A percentile compares a stretch with the other conserved stretches of the same genome.
phyloP scores from a whole-genome alignment of 139 green algal genomes.

The Tetratostichococcus sp. region DNA sequence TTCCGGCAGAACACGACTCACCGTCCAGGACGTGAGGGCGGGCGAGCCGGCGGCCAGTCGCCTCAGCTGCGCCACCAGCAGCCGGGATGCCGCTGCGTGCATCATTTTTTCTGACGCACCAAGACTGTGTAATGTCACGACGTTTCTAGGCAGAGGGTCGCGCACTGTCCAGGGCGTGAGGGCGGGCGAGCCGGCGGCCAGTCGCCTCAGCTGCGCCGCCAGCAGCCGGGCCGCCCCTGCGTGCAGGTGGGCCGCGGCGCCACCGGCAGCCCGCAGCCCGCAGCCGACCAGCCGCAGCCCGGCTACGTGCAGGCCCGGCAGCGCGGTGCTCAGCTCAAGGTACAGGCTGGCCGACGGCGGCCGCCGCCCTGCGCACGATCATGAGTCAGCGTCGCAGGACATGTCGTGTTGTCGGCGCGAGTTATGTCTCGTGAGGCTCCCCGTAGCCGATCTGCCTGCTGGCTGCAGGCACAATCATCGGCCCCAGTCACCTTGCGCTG shows the following conservation, averaged over 20 bases:
- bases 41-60: constrained; percentile 5
- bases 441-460: no score
- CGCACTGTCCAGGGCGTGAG: background rate
- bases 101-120: no score
- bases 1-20: background rate
- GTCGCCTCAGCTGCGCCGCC: constrained; percentile 24
- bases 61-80: constrained; percentile 26
- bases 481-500: no score
- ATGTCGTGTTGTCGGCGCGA: background rate
- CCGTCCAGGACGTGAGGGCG: background rate
- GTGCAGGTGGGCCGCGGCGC: constrained; percentile 29
- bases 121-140: no score
- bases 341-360: constrained; percentile 26
- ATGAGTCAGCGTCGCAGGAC: background rate
- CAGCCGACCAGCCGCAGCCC: constrained; percentile 32
- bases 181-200: constrained; percentile 3
- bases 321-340: constrained; percentile 26
- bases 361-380: constrained; percentile 16
- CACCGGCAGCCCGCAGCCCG: constrained; percentile 23
- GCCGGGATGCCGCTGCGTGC: no score
- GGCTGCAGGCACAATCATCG: no score
- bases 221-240: constrained; percentile 24
- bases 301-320: constrained; percentile 22
- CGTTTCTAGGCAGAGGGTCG: background rate
- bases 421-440: no score